These are phyloP conservation scores for Dictyostelium intermedium DNA, from an alignment of 78 protist genomes.

Conservation along the genomic window DNA sequence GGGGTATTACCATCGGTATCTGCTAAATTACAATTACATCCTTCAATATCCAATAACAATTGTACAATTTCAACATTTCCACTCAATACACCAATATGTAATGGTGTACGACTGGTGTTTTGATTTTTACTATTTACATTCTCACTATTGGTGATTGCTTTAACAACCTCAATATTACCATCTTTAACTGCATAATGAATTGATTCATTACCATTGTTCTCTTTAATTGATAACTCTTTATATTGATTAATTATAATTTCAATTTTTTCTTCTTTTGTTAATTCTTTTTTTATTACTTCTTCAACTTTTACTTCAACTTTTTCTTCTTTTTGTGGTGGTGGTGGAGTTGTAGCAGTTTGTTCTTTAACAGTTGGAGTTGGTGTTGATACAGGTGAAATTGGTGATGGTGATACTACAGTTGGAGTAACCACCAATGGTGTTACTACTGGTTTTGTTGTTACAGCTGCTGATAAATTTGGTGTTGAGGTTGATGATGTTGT, in stretches of 20 bases:
- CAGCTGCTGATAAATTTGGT: not conserved
- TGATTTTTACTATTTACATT: not conserved
- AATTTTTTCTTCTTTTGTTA: constrained; percentile 2
- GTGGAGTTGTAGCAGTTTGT: not conserved
- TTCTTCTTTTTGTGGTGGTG: not conserved
- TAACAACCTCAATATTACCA: constrained; percentile 1
- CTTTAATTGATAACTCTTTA: not conserved
- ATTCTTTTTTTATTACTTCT: not conserved
- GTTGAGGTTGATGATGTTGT: not conserved
- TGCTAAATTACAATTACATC: not conserved
- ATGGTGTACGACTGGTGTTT: constrained; percentile 29
- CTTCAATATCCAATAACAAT: not conserved
- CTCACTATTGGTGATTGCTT: not conserved
- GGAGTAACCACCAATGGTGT: not conserved
- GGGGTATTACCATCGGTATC: constrained; percentile 62
- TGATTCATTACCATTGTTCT: not conserved
- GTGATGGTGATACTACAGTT: not conserved
- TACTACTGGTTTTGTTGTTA: not conserved
- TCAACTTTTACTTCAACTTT: not conserved
- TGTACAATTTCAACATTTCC: not conserved
- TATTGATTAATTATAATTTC: not conserved
- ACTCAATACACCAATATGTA: constrained; percentile 12
- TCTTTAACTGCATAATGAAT: constrained; percentile 22
- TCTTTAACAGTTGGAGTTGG: not conserved
- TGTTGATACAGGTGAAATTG: not conserved